These are phyloP conservation scores for Euphorbia corollata DNA, from an alignment of 441 rosid species.

Conservation along the genomic window DNA sequence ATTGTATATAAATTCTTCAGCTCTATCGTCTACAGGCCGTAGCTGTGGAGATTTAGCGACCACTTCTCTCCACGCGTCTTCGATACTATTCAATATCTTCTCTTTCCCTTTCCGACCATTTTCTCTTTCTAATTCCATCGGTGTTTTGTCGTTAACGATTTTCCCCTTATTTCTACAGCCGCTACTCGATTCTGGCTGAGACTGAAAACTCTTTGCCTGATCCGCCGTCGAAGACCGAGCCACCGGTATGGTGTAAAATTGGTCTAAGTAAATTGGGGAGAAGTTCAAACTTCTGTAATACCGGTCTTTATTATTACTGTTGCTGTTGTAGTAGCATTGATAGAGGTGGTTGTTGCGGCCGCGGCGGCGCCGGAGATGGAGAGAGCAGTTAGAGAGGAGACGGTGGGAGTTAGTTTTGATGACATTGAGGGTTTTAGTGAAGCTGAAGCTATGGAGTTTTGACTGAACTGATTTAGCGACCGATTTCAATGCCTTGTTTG, in stretches of 20 bases:
- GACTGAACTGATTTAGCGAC: constrained; percentile 35
- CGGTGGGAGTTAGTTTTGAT: constrained; percentile 27
- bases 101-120: constrained; percentile 17
- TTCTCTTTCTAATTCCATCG: constrained; percentile 12
- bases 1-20: constrained; percentile 60
- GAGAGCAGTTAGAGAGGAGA: constrained; percentile 36
- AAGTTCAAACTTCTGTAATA: constrained; percentile 21
- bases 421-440: constrained; percentile 32
- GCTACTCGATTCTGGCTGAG: constrained; percentile 27
- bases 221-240: neutral
- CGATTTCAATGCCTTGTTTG: constrained; percentile 45
- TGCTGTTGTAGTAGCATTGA: constrained; percentile 19
- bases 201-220: constrained; percentile 12
- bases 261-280: constrained; percentile 38
- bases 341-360: constrained; percentile 1
- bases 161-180: constrained; percentile 14
- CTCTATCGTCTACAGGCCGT: constrained; percentile 62
- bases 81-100: constrained; percentile 33
- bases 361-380: constrained; percentile 14
- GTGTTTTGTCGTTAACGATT: neutral
- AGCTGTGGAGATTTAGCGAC: constrained; percentile 68
- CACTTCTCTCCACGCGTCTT: constrained; percentile 68
- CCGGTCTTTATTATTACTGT: constrained; percentile 15
- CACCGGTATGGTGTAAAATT: constrained; percentile 28
- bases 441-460: constrained; percentile 33